A percentile compares a stretch with the other conserved stretches of the same genome.
These are phyloP conservation scores for Annulohypoxylon bovei DNA, from an alignment of 495 filamentous ascomycete species.

Conservation along the genomic window DNA sequence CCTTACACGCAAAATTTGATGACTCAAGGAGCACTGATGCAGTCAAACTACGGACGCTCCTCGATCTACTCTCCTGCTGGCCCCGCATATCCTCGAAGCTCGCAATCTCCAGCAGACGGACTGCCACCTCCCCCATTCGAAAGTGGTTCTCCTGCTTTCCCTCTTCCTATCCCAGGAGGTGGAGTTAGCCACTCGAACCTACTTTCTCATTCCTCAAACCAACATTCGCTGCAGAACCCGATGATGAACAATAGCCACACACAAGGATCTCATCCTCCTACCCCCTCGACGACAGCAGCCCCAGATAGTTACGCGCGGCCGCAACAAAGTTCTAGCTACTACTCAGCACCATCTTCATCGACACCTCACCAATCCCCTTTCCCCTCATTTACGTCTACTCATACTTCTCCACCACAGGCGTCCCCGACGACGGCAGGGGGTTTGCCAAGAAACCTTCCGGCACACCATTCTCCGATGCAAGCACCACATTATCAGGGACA, in stretches of 20 bases:
- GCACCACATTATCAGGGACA: slow-evolving; percentile 50
- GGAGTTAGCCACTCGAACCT: slow-evolving; percentile 44
- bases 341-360: slow-evolving; percentile 60
- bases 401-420: slow-evolving; percentile 66
- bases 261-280: slow-evolving; percentile 63
- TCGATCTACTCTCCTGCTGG: slow-evolving; percentile 67
- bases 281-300: slow-evolving; percentile 67
- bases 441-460: slow-evolving; percentile 63
- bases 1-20: slow-evolving; percentile 59
- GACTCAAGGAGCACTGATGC: slow-evolving; percentile 53
- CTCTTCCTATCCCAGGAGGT: slow-evolving; percentile 48
- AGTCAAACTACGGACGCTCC: slow-evolving; percentile 51
- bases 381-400: slow-evolving; percentile 59
- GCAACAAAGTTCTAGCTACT: slow-evolving; percentile 67
- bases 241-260: slow-evolving; percentile 46
- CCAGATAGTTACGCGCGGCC: slow-evolving; percentile 72
- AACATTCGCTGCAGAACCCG: slow-evolving; percentile 39
- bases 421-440: slow-evolving; percentile 68
- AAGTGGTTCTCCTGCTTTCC: slow-evolving; percentile 45
- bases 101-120: slow-evolving; percentile 48
- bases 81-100: slow-evolving; percentile 45
- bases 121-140: slow-evolving; percentile 43
- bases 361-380: slow-evolving; percentile 70
- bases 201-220: slow-evolving; percentile 33
- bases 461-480: slow-evolving; percentile 59